phyloP scores from a whole-genome alignment of 495 filamentous ascomycete species.

The Neurospora tetrasperma region DNA sequence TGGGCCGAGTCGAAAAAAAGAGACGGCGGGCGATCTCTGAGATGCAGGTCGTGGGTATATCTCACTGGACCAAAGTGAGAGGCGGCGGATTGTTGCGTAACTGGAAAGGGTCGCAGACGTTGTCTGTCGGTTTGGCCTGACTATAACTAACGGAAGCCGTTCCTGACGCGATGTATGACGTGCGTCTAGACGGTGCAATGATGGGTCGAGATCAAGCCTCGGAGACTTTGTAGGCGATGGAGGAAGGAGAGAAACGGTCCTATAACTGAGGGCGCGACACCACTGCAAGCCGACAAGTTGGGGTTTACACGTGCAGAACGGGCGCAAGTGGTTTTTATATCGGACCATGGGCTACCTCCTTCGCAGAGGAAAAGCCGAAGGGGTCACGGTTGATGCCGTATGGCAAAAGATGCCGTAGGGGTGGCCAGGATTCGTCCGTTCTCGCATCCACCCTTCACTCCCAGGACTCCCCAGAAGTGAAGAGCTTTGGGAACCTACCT shows the following conservation, averaged over 20 bases:
- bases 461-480: background rate
- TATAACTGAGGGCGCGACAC: background rate
- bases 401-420: background rate
- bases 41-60: background rate
- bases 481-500: background rate
- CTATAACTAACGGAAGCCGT: background rate
- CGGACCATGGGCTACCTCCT: background rate
- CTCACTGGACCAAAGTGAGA: background rate
- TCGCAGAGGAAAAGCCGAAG: background rate
- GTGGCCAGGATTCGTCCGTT: background rate
- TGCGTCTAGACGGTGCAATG: background rate
- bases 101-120: background rate
- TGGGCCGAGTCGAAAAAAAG: background rate
- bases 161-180: conserved; percentile 1
- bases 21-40: background rate
- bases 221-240: background rate
- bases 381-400: background rate
- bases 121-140: background rate
- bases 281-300: background rate
- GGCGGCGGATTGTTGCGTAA: background rate
- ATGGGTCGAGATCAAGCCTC: background rate
- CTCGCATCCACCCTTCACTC: conserved; percentile 1
- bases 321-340: background rate
- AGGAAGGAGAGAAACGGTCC: background rate
- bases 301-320: conserved; percentile 1